phyloP scores from a whole-genome alignment of 192 early-diverging fungal species.

The Chytriomyces sp. region DNA sequence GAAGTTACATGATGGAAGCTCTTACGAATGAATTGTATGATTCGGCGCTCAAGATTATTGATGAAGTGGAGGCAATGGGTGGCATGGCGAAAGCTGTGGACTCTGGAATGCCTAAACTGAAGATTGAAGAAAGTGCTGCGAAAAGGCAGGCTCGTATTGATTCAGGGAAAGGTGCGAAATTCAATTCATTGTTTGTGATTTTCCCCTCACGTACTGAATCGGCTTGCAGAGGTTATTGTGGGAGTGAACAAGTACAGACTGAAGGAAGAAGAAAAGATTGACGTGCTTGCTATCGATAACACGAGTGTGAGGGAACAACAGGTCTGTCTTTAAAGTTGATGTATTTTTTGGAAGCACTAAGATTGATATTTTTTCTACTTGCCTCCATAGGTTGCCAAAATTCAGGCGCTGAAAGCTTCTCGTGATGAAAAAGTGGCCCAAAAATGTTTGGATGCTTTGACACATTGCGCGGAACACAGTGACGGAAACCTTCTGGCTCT shows the following conservation, averaged over 20 bases:
- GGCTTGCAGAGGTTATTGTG: slow-evolving; percentile 74
- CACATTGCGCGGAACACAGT: slow-evolving; percentile 67
- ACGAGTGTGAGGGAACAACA: slow-evolving; percentile 69
- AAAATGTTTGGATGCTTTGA: slow-evolving; percentile 65
- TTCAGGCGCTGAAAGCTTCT: slow-evolving; percentile 58
- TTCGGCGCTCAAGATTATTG: slow-evolving; percentile 68
- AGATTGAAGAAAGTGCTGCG: slow-evolving; percentile 86
- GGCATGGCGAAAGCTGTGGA: slow-evolving; percentile 92
- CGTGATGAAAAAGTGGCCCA: slow-evolving; percentile 60
- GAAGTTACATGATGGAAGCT: slow-evolving; percentile 92
- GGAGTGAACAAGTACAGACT: slow-evolving; percentile 86
- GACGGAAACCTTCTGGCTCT: slow-evolving; percentile 78
- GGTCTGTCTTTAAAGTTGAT: slow-evolving; percentile 25
- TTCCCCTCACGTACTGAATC: neutral
- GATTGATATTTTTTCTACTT: slow-evolving; percentile 22
- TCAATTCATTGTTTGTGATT: neutral
- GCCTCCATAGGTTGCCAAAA: slow-evolving; percentile 61
- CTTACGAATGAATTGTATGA: slow-evolving; percentile 83
- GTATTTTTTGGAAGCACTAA: neutral
- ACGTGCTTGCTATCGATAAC: slow-evolving; percentile 86
- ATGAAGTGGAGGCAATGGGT: slow-evolving; percentile 83
- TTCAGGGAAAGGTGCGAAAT: slow-evolving; percentile 68
- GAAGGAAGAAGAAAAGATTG: slow-evolving; percentile 64
- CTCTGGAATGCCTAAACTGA: slow-evolving; percentile 86
- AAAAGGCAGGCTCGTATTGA: slow-evolving; percentile 88